Evolutionary conservation across 1,284 basidiomycete species (phyloP), one percentile per base, ranked within the genome.

Genomic region (Apiotrichum montevideense): DNA sequence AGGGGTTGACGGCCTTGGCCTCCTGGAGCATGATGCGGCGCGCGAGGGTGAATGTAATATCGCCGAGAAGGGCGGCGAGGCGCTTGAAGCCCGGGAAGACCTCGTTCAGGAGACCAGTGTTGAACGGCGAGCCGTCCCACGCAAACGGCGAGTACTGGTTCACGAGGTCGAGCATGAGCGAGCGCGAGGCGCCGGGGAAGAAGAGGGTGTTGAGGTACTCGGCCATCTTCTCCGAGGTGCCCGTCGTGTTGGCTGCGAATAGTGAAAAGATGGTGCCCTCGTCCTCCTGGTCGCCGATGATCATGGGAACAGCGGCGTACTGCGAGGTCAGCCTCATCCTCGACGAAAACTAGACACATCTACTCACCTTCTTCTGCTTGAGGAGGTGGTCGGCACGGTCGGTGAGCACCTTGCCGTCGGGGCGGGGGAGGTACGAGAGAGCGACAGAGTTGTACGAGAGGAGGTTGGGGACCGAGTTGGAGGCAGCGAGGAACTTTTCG

Each of bases 371-470:
- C 40, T 34, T 35, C 33, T 42, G 14, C 33, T 39, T 33, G 42
- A 55, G 39, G 2, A 63, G 51, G n/a, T 42, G 35, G 46, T 63
- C 52, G 42, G 81, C 79, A 53, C 77, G 68, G 21, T 78, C 78
- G 0, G 75, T 77, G 40, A 84, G 61, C 66, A 83, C 80, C 0
- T 74, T 70, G 1, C 83, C 83, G 59, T 84, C 83, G 7, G 78
- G 78, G 4, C 80, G 75, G 43, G 82, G 83, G 15, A 78, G 59
- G 80, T 80, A 84, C 0, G 51, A 82, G 68, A 15, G 62, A 67
- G 58, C 54, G 11, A 63, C 42, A 13, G 56, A 56, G 48, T 46
- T 41, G 52, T 54, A 63, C 7, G 56, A 58, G 7, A 62, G 49
- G 8, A 62, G 51, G 21, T 8, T 8, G 10, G 61, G 55, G 10